A percentile compares a stretch with the other conserved stretches of the same genome.
phyloP scores from a whole-genome alignment of 345 rosid species.

The Acer saccharum region DNA sequence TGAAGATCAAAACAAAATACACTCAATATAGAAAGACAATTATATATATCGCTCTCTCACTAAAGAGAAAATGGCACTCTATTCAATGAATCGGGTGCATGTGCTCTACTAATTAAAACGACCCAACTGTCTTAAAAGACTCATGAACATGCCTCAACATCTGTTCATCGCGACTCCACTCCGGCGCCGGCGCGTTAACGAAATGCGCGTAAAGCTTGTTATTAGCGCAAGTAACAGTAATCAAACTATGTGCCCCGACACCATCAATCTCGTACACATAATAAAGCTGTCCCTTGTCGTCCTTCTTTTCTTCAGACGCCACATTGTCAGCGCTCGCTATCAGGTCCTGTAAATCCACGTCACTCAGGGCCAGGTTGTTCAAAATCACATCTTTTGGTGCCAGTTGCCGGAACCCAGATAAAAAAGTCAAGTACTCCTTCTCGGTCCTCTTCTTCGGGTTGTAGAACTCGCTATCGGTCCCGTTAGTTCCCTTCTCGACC shows the following conservation, averaged over 20 bases:
- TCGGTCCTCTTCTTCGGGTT: conserved; percentile 84
- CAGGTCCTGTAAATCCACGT: conserved; percentile 81
- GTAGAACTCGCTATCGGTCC: conserved; percentile 87
- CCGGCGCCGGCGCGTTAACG: conserved; percentile 78
- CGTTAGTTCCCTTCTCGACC: conserved; percentile 92
- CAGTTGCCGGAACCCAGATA: conserved; percentile 74
- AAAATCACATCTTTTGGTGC: conserved; percentile 77
- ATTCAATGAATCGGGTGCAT: not conserved
- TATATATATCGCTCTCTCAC: no score
- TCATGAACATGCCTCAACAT: conserved; percentile 78
- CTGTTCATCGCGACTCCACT: conserved; percentile 81
- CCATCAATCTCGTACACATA: conserved; percentile 86
- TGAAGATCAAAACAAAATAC: not conserved
- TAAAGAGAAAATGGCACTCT: no score
- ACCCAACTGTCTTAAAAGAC: conserved; percentile 75
- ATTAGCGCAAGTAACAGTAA: conserved; percentile 80
- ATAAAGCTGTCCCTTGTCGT: conserved; percentile 71
- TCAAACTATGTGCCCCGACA: conserved; percentile 65
- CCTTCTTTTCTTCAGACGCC: conserved; percentile 60
- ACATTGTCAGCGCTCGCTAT: conserved; percentile 73
- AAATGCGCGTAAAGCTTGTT: conserved; percentile 93
- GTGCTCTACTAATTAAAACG: not conserved
- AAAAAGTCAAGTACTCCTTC: conserved; percentile 82
- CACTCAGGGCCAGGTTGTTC: conserved; percentile 80
- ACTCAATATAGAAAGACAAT: not conserved